Percentiles rank a stretch among this genome's conserved stretches.
phyloP scores from a whole-genome alignment of 1,139 yeast species.

The Nakaseomyces glabratus region DNA sequence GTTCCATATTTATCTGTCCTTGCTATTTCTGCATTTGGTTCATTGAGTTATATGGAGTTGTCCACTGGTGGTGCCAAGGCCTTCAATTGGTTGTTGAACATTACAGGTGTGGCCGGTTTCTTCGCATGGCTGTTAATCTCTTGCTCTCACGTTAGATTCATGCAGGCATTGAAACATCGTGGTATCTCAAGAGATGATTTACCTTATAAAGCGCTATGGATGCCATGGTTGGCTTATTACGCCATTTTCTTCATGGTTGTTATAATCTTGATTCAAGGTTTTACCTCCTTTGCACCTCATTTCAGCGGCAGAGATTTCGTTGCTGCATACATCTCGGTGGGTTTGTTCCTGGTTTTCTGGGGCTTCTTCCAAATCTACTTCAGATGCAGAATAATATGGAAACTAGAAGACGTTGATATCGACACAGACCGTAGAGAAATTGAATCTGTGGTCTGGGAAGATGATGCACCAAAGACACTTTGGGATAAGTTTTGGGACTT shows the following conservation, averaged over 20 bases:
- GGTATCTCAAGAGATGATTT: constrained; percentile 55
- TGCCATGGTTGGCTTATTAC: constrained; percentile 59
- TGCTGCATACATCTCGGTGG: constrained; percentile 51
- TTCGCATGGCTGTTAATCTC: constrained; percentile 68
- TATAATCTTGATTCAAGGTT: constrained; percentile 44
- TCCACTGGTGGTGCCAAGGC: constrained; percentile 52
- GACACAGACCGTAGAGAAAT: constrained; percentile 51
- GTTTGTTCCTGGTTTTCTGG: constrained; percentile 41
- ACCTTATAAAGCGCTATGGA: constrained; percentile 53
- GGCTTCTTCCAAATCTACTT: constrained; percentile 40
- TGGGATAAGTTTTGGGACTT: constrained; percentile 10
- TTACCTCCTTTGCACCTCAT: constrained; percentile 31
- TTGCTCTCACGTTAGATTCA: constrained; percentile 57
- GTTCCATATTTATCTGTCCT: constrained; percentile 58
- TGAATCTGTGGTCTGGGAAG: constrained; percentile 33
- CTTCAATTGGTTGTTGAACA: constrained; percentile 75
- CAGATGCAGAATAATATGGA: constrained; percentile 34
- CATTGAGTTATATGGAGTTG: constrained; percentile 59
- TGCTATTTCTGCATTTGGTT: constrained; percentile 52
- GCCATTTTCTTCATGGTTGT: constrained; percentile 40
- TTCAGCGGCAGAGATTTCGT: constrained; percentile 44
- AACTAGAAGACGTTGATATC: constrained; percentile 48
- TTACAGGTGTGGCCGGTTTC: constrained; percentile 69
- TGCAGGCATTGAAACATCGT: constrained; percentile 49
- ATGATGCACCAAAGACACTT: constrained; percentile 7